Percentiles rank a stretch among this genome's conserved stretches.
phyloP scores from a whole-genome alignment of 2,329 filamentous ascomycete species.

The Neonectria neomacrospora region DNA sequence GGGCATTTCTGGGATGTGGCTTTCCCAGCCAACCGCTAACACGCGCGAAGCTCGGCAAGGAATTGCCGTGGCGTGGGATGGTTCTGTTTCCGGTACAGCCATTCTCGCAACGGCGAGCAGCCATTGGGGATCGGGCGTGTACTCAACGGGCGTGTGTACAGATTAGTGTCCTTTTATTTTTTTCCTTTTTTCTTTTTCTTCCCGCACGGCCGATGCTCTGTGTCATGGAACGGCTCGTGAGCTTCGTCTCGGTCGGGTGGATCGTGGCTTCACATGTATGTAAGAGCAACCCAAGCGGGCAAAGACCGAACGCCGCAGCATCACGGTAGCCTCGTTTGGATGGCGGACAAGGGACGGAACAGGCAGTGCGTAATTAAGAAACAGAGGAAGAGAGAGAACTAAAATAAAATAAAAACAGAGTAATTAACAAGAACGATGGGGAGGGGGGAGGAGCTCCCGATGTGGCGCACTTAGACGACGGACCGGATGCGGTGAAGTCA shows the following conservation, averaged over 20 bases:
- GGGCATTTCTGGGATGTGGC: conserved; percentile 14
- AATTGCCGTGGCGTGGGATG: conserved; percentile 41
- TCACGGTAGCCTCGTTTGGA: neutral
- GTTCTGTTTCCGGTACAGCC: conserved; percentile 7
- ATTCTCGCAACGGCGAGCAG: neutral
- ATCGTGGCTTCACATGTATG: conserved; percentile 5
- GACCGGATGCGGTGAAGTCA: neutral
- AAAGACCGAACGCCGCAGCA: neutral
- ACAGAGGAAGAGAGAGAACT: neutral
- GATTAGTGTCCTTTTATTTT: too few relatives aligned
- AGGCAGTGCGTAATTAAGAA: neutral
- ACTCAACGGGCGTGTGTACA: too few relatives aligned
- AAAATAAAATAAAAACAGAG: neutral
- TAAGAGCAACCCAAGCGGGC: neutral
- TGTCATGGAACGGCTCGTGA: neutral
- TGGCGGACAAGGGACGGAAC: neutral
- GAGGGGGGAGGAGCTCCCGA: too few relatives aligned
- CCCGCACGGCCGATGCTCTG: neutral
- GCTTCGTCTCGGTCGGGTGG: neutral
- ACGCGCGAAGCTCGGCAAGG: conserved; percentile 37
- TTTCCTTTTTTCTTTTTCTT: too few relatives aligned
- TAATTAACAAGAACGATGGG: neutral
- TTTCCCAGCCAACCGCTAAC: conserved; percentile 36
- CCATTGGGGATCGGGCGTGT: neutral
- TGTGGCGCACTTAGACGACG: neutral